phyloP scores from a whole-genome alignment of 1,284 basidiomycete genomes.

The Trichosporon faecale region DNA sequence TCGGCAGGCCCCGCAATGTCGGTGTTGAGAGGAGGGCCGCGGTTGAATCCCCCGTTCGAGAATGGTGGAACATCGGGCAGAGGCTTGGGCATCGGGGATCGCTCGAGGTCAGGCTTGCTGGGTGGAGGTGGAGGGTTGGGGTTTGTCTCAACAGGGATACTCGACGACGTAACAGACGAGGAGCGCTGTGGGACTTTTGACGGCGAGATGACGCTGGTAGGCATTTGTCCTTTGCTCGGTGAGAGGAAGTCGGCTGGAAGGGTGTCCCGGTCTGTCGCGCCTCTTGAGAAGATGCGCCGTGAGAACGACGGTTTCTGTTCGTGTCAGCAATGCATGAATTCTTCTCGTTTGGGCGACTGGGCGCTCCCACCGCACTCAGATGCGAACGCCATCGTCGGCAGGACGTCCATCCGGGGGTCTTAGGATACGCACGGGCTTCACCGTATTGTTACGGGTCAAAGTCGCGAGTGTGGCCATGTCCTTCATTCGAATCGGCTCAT shows the following conservation, averaged over 20 bases:
- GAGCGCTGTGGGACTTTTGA: constrained; percentile 20
- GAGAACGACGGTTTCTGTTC: constrained; percentile 23
- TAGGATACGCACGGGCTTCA: constrained; percentile 23
- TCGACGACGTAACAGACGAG: constrained; percentile 17
- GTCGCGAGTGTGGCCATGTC: constrained; percentile 33
- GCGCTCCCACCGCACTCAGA: neutral
- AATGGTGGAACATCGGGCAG: constrained; percentile 15
- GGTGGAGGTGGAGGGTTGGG: constrained; percentile 3
- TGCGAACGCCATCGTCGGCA: neutral
- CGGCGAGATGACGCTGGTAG: constrained; percentile 15
- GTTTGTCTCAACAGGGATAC: neutral
- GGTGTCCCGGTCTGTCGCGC: constrained; percentile 25
- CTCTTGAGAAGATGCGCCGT: constrained; percentile 32
- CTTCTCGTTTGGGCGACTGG: neutral
- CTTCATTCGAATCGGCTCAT: constrained; percentile 33
- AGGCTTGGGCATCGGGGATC: constrained; percentile 16
- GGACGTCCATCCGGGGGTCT: neutral
- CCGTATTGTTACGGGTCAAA: constrained; percentile 19
- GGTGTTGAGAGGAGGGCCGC: neutral
- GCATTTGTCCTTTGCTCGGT: neutral
- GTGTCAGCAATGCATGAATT: constrained; percentile 1
- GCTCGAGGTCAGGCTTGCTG: neutral
- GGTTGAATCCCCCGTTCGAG: neutral
- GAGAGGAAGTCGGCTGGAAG: constrained; percentile 11
- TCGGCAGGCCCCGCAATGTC: constrained; percentile 24